Percentiles rank a stretch among this genome's conserved stretches.
These are phyloP conservation scores for Helianthus tuberosus DNA, from an alignment of 129 eudicot genomes.

Conservation along the genomic window DNA sequence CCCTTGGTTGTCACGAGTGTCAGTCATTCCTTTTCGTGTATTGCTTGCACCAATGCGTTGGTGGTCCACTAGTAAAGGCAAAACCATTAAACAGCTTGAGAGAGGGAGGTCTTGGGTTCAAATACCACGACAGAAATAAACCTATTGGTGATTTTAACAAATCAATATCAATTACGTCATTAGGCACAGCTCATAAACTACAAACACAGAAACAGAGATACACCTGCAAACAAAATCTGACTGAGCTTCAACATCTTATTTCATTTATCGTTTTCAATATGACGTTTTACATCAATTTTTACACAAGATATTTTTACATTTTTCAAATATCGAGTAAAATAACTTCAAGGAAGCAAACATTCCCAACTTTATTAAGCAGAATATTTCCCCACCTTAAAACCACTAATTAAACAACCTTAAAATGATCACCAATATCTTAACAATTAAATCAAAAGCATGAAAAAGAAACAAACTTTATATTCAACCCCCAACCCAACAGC, in stretches of 20 bases:
- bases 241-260: background rate
- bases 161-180: too few species aligned
- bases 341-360: slow-evolving; percentile 36
- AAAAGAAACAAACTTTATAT: slow-evolving; percentile 21
- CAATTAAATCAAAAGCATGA: slow-evolving; percentile 16
- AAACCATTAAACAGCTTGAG: too few species aligned
- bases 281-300: background rate
- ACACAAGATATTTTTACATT: background rate
- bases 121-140: too few species aligned
- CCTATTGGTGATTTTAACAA: too few species aligned
- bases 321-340: background rate
- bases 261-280: background rate
- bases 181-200: too few species aligned
- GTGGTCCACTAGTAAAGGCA: too few species aligned
- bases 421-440: slow-evolving; percentile 18
- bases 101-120: too few species aligned
- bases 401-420: slow-evolving; percentile 21
- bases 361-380: slow-evolving; percentile 31
- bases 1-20: too few species aligned
- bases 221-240: too few species aligned
- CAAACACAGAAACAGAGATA: too few species aligned
- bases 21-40: too few species aligned
- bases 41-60: too few species aligned
- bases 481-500: slow-evolving; percentile 34
- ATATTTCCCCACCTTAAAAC: slow-evolving; percentile 30